Base-by-base conservation (phyloP, 2,329 filamentous ascomycete species). In the Diaporthe capsici region DNA sequence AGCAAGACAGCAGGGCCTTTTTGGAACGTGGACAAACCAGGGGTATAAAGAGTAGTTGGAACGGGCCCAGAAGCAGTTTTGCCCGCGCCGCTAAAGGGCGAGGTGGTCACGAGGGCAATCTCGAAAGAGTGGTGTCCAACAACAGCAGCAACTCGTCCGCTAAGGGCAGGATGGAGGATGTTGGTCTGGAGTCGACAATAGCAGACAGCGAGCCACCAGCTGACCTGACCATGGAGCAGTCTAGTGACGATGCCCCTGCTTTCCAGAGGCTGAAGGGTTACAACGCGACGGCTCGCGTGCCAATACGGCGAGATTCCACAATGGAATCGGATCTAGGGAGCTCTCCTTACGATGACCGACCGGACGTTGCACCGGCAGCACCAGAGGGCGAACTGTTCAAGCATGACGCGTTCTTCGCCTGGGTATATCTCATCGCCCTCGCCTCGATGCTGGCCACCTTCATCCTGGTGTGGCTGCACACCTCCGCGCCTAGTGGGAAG, bases 381-480 rank as follows among this genome's bases (percentile, higher is more conserved):
- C 80, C 79, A 76, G 89, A 92, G 55, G 89, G 89, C 68, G 93
- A 96, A 81, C 90, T 94, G 31, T 95, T 95, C 76, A 89, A 90
- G 68, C 95, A 98, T 83, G 97, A 99, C 83, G 89, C 93, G 7
- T 98, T 98, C 85, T 99, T 97, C 89, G 95, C 94, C 5, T 96
- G 95, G 85, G 88, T 98, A 58, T 99, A 96, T 83, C 86, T 98
- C 65, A 97, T 98, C 80, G 92, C 92, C 47, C 86, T 98, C 72
- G 95, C 94, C 61, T 94, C 93, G 53, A 90, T 98, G 81, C 91
- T 98, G 80, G 94, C 96, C 17, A 96, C 95, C 0, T 97, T 95
- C 80, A 92, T 98, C 78, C 89, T 99, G 20, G 94, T 98, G 34
- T 97, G 94, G 87, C 89, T 99, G 55, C 95, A 98, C 82, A 98